Evolutionary conservation across 495 filamentous ascomycete genomes (phyloP), one percentile per base, ranked within the genome.

Genomic region (Barbatosphaeria neglecta): DNA sequence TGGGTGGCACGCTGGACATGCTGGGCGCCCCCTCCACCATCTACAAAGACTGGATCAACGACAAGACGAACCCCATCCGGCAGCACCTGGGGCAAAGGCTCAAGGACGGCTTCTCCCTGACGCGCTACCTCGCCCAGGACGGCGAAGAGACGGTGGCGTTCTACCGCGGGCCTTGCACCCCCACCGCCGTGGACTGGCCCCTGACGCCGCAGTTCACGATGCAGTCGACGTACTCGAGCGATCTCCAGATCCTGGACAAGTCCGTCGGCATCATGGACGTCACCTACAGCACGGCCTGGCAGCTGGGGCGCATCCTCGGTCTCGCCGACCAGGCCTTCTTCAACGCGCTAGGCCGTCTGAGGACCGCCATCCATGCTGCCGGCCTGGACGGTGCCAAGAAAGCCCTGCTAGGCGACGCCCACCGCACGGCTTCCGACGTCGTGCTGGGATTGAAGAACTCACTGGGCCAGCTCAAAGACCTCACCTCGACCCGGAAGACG

Each of bases 281-380:
- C 6, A 65, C 67, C 0, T 76, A 73, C 42, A 60, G 55, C 3
- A 39, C 52, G 0, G 74, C 74, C 0, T 77, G 74, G 74, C 52
- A 70, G 22, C 46, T 76, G 0, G 74, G 74, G 0, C 52, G 52
- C 15, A 53, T 47, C 0, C 27, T 72, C 27, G 69, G 62, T 0
- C 41, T 67, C 0, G 56, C 42, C 0, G 58, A 73, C 45, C 28
- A 24, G 6, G 22, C 40, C 0, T 67, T 70, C 37, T 48, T 43
- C 9, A 22, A 53, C 2, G 55, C 58, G 0, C 44, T 73, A 4
- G 11, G 40, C 0, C 54, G 66, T 0, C 22, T 67, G 1, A 55
- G 68, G 11, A 43, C 7, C 0, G 1, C 6, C 1, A 55, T 61
- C 24, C 46, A 48, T 10, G n/a, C n/a, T n/a, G n/a, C n/a, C n/a